Evolutionary conservation across 164 flowering plant genomes (phyloP), one percentile per base, ranked within the genome.

Genomic region (Stephania japonica): DNA sequence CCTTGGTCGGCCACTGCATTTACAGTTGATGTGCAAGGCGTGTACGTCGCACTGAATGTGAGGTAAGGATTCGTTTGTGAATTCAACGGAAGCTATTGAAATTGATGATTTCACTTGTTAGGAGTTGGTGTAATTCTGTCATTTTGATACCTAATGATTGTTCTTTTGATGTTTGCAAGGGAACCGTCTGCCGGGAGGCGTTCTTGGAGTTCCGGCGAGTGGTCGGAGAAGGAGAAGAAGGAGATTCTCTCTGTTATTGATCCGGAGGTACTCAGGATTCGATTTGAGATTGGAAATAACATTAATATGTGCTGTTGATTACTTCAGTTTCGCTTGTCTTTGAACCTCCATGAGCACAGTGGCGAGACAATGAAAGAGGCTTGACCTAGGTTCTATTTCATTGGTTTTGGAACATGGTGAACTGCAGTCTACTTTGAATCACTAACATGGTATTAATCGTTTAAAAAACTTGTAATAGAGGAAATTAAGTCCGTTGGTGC

Each of bases 1-100:
- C 77, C 79, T 47, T 93, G 92, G 91, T 87, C 90, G 1, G 70
- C 77, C 26, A 84, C 93, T 53, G 90, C 92, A 7, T 79, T 91
- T 72, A 62, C 75, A 4, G 10, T 89, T 24, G 85, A 85, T 27
- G 78, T 87, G 64, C 80, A 78, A 21, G 97, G 91, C 14, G 73
- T 91, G 24, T 68, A 75, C 66, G 83, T 88, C 13, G 73, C 77
- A 0, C 77, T 93, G 1, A 71, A 83, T 0, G 26, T 72, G 19
- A 83, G 90, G 98, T 92, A 75, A 69, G 69, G n/a, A 49, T 65
- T 65, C 8, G 41, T 6, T 7, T 64, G 25, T 11, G 32, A 53
- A 67, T 77, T 67, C 42, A 38, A 11, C 8, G n/a, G 65, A 14
- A 26, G 42, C 44, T 71, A 7, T 47, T n/a, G 24, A 32, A 11